Base-by-base conservation (phyloP, 2,329 filamentous ascomycete species). In the Ascochyta pisi region DNA sequence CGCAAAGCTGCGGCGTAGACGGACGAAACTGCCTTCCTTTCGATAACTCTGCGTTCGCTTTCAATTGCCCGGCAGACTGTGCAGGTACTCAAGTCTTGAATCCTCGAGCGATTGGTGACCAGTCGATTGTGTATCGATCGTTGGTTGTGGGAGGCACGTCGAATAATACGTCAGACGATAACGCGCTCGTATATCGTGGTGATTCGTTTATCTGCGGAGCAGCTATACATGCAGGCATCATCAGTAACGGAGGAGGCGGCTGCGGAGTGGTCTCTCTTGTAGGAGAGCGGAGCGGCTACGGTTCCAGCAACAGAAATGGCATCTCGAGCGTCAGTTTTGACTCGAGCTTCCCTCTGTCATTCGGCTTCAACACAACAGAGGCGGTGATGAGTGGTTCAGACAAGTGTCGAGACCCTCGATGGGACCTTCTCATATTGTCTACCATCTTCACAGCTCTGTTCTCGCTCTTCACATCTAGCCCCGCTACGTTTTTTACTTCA, bases 101-200 rank as follows among this genome's bases (percentile, higher is more conserved):
- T 38, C 81, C 83, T 24, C 77, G 80, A 57, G 74, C 78, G 12
- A 80, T 86, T 41, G 83, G 83, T 13, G 80, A 81, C 44, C 82
- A 88, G 64, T 84, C 88, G 62, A 78, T 90, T 46, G 79, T 84
- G 41, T 91, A 91, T 69, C 77, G 76, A 23, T 79, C 86, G 0
- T 72, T 91, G n/a, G 83, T 92, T 2, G 80, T 92, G 24, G 89
- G 89, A n/a, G 89, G 89, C 2, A 75, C 79, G 2, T 29, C 59
- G n/a, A 64, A 73, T 12, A 64, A 73, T 12, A 44, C 34, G 15
- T 42, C 58, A 2, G 58, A 58, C 33, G 59, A 45, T 16, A 44
- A 62, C 22, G 55, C 64, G 13, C 42, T 43, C 3, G 54, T 69
- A 13, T 76, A 76, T 35, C 69, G 74, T 8, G 73, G 70, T 13